These are phyloP conservation scores for Quercus cerris DNA, from an alignment of 306 rosid species.

Conservation along the genomic window DNA sequence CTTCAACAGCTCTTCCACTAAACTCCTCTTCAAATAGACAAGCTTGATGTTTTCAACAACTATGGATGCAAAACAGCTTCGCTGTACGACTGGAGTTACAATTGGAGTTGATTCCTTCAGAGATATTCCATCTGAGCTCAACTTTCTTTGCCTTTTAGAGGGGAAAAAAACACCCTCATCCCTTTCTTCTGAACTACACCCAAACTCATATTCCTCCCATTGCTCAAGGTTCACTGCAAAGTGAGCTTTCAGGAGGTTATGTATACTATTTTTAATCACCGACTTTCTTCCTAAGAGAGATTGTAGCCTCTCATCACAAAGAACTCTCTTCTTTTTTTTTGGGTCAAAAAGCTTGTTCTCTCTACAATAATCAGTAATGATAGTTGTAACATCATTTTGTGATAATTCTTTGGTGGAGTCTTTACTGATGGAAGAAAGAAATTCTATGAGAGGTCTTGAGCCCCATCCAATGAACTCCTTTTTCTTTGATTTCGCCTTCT, in stretches of 20 bases:
- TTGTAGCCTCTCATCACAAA: constrained; percentile 50
- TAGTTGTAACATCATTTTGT: constrained; percentile 55
- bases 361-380: constrained; percentile 52
- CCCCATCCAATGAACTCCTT: constrained; percentile 74
- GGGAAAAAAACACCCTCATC: constrained; percentile 21
- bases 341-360: constrained; percentile 62
- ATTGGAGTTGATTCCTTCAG: constrained; percentile 18
- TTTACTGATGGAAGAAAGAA: constrained; percentile 48
- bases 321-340: constrained; percentile 49
- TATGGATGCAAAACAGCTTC: constrained; percentile 53
- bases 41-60: constrained; percentile 56
- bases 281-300: constrained; percentile 55
- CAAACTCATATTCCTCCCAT: constrained; percentile 36
- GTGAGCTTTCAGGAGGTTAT: constrained; percentile 51
- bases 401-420: constrained; percentile 42
- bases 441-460: constrained; percentile 50
- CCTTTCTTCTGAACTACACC: constrained; percentile 36
- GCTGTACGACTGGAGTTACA: constrained; percentile 29
- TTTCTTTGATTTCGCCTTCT: constrained; percentile 38
- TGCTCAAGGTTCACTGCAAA: constrained; percentile 55
- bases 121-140: constrained; percentile 21
- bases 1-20: constrained; percentile 58
- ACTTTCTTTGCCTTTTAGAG: constrained; percentile 28
- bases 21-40: constrained; percentile 66
- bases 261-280: constrained; percentile 41